Base-by-base conservation (phyloP, 768 basidiomycete species). In the Sporobolomyces pararoseus region DNA sequence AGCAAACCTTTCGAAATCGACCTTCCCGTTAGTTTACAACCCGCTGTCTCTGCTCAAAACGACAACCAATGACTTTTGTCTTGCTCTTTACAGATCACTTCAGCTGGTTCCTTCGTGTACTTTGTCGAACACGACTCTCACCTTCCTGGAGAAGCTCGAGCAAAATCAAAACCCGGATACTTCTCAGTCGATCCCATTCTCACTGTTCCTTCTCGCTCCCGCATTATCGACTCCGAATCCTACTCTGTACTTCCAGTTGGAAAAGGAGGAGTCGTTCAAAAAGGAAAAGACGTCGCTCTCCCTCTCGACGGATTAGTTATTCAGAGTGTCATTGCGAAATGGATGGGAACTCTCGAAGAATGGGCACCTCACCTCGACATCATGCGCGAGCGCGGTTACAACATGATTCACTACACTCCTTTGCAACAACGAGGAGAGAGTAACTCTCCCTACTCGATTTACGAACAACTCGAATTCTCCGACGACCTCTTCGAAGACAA, bases 381-480 rank as follows among this genome's bases (percentile, higher is more conserved):
- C 80, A 89, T 91, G 16, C 85, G 87, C 61, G 84, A 90, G 62
- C 83, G 95, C 55, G 95, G 96, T 1, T 99, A 99, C 82, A 99
- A 94, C 60, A 96, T 98, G 91, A 82, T 99, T 50, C 96, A 99
- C 78, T 99, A 89, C 83, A 90, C 95, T 0, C 96, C 96, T 0
- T 82, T 99, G 9, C 95, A 99, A 80, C 88, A 90, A 78, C 83
- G 94, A 39, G 96, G 96, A 27, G 84, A 86, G 72, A 91, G 89
- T 72, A 85, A 89, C 70, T 93, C 90, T 75, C 96, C 96, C 0
- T 99, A 97, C 80, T 94, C 91, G 23, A 92, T 98, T 76, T 85
- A 86, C 63, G 86, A 94, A 78, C 96, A 99, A 81, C 81, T 86
- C 63, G 84, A 81, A 47, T 97, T 92, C 75, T 92, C 95, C 70